Evolutionary conservation across 2,329 filamentous ascomycete genomes (phyloP), one percentile per base, ranked within the genome.

Genomic region (Penicillium expansum): DNA sequence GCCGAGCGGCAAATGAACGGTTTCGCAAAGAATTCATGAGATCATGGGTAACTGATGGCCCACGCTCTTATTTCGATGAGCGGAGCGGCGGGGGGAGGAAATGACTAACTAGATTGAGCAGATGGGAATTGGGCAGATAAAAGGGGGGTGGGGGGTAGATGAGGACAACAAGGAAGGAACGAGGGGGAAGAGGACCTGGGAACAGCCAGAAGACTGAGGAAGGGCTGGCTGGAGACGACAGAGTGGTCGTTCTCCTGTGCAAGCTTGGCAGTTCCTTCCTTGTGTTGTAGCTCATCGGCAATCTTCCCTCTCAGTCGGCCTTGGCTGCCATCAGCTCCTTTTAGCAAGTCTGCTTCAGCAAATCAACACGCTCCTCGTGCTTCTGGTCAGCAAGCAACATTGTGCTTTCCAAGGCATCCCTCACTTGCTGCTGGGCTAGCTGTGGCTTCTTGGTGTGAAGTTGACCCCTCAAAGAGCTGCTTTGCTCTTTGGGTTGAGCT

Each of bases 1-100:
- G 74, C 67, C 76, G 69, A 57, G 70, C 58, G 61, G 71, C 69
- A 61, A 76, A 58, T 48, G 72, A 69, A 49, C 67, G 69, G 60
- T 66, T 70, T 50, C 65, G 30, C 48, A 63, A 56, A 55, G 65
- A 63, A 62, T 64, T 67, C 70, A 72, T 72, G 43, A 42, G 58
- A 37, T n/a, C 22, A 7, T 35, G 39, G 44, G 30, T 27, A 16
- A 47, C 11, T 4, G 47, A 27, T 13, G n/a, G 35, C 14, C 22
- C 54, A 56, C 52, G 35, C 54, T 56, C 48, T 41, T n/a, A n/a
- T 50, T 30, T 33, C n/a, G 38, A 55, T 20, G 20, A 11, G 18
- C 22, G 45, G 29, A 18, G 20, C 14, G n/a, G 22, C 11, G 11
- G 24, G 30, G 22, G 14, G 35, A n/a, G 14, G 20, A 29, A 14